A percentile compares a stretch with the other conserved stretches of the same genome.
These are phyloP conservation scores for Venturia effusa DNA, from an alignment of 2,329 filamentous ascomycete genomes.

Conservation along the genomic window DNA sequence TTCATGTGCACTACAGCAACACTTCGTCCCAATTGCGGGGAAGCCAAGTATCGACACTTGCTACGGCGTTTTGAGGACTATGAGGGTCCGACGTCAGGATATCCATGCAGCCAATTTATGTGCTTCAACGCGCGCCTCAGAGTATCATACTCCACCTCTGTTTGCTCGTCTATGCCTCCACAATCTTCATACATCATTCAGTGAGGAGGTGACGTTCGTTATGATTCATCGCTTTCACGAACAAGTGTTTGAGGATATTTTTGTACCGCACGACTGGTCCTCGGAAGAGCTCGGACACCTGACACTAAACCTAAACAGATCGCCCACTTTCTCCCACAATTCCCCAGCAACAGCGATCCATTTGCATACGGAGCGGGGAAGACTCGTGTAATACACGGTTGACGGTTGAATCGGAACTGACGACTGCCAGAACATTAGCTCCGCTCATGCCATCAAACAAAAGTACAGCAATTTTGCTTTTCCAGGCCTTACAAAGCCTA, in stretches of 20 bases:
- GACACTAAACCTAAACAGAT: neutral
- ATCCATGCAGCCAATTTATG: neutral
- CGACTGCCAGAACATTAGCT: too few species aligned
- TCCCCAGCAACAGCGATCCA: too few species aligned
- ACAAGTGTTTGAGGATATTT: neutral
- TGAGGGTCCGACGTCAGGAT: neutral
- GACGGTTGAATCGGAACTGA: too few species aligned
- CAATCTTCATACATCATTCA: neutral
- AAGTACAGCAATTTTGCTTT: too few species aligned
- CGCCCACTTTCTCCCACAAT: too few species aligned
- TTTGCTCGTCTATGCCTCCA: neutral
- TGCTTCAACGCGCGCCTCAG: neutral
- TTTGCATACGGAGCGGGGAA: too few species aligned
- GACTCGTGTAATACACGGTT: too few species aligned
- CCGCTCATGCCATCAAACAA: too few species aligned
- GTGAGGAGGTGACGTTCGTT: neutral
- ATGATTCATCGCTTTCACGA: neutral
- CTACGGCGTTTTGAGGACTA: neutral
- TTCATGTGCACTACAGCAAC: neutral
- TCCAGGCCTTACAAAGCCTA: too few species aligned
- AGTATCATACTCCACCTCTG: neutral
- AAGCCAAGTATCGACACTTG: neutral
- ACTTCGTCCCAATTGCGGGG: neutral
- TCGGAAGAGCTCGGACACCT: neutral
- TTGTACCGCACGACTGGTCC: neutral